These are phyloP conservation scores for Diplosphaera chodatii DNA, from an alignment of 139 green algal species.

Conservation along the genomic window DNA sequence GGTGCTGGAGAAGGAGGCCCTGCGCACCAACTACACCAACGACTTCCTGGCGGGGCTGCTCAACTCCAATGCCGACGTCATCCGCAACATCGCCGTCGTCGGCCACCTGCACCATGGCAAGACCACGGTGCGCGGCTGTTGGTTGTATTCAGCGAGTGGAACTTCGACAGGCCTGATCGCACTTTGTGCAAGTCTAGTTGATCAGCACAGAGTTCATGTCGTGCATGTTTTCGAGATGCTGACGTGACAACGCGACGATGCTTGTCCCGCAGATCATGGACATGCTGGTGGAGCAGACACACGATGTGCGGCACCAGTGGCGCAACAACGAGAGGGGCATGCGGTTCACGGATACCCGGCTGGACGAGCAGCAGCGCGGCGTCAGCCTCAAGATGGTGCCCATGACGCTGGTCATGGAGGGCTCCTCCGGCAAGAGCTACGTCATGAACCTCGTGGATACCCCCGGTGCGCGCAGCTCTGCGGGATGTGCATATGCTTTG, in stretches of 20 bases:
- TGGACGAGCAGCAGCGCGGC: slow-evolving; percentile 88
- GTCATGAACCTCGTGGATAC: slow-evolving; percentile 90
- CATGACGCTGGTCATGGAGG: slow-evolving; percentile 85
- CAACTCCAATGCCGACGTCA: slow-evolving; percentile 70
- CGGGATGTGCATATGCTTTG: no score
- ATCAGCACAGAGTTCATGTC: no score
- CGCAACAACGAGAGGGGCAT: slow-evolving; percentile 53
- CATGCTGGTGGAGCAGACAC: slow-evolving; percentile 96
- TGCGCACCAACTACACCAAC: slow-evolving; percentile 50
- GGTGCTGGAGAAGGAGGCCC: slow-evolving; percentile 48
- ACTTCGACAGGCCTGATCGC: no score
- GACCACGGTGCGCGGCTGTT: slow-evolving; percentile 47
- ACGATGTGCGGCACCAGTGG: slow-evolving; percentile 45
- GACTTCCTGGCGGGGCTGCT: slow-evolving; percentile 71
- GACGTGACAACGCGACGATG: no score
- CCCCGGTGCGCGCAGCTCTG: slow-evolving; percentile 55
- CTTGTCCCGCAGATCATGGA: slow-evolving; percentile 70
- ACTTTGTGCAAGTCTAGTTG: no score
- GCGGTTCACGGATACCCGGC: slow-evolving; percentile 91
- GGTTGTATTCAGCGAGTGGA: no score
- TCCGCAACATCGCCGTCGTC: slow-evolving; percentile 84
- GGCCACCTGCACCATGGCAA: slow-evolving; percentile 98
- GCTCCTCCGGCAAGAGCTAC: slow-evolving; percentile 73
- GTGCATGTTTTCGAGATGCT: no score
- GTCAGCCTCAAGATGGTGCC: slow-evolving; percentile 94